Evolutionary conservation across 176 grass and related monocot species (phyloP).

Genomic region (Oryza glumipatula): DNA sequence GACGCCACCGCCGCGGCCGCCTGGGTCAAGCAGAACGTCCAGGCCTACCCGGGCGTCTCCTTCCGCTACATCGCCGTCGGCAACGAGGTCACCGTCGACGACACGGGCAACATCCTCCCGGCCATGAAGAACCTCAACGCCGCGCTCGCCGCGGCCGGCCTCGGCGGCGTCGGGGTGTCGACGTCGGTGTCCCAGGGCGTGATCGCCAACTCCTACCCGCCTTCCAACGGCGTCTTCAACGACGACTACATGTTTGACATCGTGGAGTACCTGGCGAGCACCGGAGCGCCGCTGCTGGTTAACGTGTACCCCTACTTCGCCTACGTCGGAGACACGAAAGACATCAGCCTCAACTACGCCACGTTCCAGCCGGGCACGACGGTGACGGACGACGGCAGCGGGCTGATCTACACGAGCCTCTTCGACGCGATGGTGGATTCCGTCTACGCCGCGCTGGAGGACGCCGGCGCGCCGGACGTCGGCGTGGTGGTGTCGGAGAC

Average conservation of each 20-base stretch:
- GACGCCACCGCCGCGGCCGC: constrained; percentile 10
- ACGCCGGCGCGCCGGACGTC: constrained; percentile 26
- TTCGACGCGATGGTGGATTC: constrained; percentile 63
- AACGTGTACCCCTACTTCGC: constrained; percentile 76
- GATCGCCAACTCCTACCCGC: constrained; percentile 40
- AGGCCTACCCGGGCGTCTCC: constrained; percentile 30
- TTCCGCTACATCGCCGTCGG: constrained; percentile 65
- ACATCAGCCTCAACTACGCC: constrained; percentile 43
- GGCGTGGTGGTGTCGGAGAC: constrained; percentile 62
- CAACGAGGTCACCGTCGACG: constrained; percentile 47
- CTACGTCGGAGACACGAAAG: background rate
- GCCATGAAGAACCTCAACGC: constrained; percentile 63
- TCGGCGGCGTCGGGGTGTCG: constrained; percentile 53
- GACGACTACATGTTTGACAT: constrained; percentile 16
- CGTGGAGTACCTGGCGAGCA: constrained; percentile 44
- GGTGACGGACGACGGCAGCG: constrained; percentile 48
- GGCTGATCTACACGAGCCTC: constrained; percentile 53
- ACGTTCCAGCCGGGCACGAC: constrained; percentile 48
- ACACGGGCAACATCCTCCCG: constrained; percentile 43
- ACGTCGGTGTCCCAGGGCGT: constrained; percentile 40
- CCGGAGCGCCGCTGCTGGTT: constrained; percentile 52
- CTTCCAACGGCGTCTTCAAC: constrained; percentile 42
- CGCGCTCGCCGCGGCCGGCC: constrained; percentile 39
- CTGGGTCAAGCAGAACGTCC: constrained; percentile 56
- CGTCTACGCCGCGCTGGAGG: constrained; percentile 53